A percentile compares a stretch with the other conserved stretches of the same genome.
Evolutionary conservation across 768 basidiomycete genomes (phyloP).

Genomic region (Podaxis pistillaris): DNA sequence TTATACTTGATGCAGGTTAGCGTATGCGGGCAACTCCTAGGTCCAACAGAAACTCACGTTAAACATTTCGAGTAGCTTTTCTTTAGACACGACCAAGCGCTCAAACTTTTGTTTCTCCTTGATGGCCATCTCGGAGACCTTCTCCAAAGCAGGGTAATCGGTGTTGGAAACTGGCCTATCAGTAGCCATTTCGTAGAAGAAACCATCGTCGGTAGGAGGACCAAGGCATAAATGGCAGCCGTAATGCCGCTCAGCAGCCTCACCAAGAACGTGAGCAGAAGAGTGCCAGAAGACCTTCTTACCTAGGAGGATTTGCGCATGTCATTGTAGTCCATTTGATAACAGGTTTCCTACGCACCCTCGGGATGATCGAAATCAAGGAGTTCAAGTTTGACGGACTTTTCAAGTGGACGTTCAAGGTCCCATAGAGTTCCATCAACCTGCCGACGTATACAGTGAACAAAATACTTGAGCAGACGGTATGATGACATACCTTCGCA

Average conservation of each 20-base stretch:
- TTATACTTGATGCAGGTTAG: slow-evolving; percentile 71
- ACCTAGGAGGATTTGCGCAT: slow-evolving; percentile 40
- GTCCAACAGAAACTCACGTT: slow-evolving; percentile 48
- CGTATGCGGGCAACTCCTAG: slow-evolving; percentile 7
- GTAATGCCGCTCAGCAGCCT: slow-evolving; percentile 94
- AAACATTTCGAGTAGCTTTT: slow-evolving; percentile 97
- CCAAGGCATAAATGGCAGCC: slow-evolving; percentile 97
- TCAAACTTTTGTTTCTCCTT: slow-evolving; percentile 99
- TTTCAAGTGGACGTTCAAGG: slow-evolving; percentile 91
- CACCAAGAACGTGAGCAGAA: slow-evolving; percentile 96
- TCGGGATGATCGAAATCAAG: slow-evolving; percentile 93
- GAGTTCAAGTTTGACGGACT: slow-evolving; percentile 74
- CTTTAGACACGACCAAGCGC: slow-evolving; percentile 89
- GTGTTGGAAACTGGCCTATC: slow-evolving; percentile 77
- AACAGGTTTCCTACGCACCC: slow-evolving; percentile 40
- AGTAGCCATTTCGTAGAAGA: slow-evolving; percentile 99
- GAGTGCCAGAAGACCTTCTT: slow-evolving; percentile 99
- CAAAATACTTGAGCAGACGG: neutral
- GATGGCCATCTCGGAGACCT: slow-evolving; percentile 80
- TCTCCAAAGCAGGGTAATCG: slow-evolving; percentile 90
- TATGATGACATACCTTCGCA: slow-evolving; percentile 68
- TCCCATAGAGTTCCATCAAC: slow-evolving; percentile 92
- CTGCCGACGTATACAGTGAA: slow-evolving; percentile 32
- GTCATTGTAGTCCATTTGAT: neutral
- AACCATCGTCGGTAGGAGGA: slow-evolving; percentile 95